Conservation (phyloP, 495 filamentous ascomycete species). For the Glonium stellatum region DNA sequence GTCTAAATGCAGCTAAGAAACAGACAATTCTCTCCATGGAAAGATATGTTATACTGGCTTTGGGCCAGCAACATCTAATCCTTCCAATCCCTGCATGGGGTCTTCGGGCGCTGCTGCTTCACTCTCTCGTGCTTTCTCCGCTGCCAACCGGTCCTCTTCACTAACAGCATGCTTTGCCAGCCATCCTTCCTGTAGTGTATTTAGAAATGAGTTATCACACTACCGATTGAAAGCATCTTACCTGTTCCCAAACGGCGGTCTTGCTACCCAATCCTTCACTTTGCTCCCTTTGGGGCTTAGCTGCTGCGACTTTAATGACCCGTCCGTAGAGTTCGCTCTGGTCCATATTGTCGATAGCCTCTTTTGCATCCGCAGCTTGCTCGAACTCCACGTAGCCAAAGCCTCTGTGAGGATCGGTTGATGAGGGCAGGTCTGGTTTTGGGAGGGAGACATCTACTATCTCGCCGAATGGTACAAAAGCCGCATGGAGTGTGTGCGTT, state of each 20-base stretch:
- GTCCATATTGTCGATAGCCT: conserved; percentile 99
- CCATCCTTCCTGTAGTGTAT: conserved; percentile 70
- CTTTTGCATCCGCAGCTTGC: conserved; percentile 72
- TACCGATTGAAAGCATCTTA: conserved; percentile 34
- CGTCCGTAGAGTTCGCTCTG: conserved; percentile 91
- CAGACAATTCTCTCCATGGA: not conserved
- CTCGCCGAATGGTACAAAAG: conserved; percentile 94
- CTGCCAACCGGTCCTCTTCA: conserved; percentile 70
- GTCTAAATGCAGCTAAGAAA: conserved; percentile 1
- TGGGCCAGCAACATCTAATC: conserved; percentile 87
- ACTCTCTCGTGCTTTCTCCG: conserved; percentile 49
- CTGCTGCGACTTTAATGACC: conserved; percentile 82
- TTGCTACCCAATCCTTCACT: conserved; percentile 83
- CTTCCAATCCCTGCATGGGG: conserved; percentile 93
- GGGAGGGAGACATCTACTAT: conserved; percentile 84
- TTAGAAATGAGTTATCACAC: conserved; percentile 29
- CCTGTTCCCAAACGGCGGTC: conserved; percentile 98
- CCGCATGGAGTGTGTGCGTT: conserved; percentile 65
- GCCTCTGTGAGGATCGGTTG: conserved; percentile 70
- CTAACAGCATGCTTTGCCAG: conserved; percentile 82
- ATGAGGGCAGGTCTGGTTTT: conserved; percentile 65
- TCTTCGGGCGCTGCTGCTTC: conserved; percentile 56
- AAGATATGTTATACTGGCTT: conserved; percentile 44
- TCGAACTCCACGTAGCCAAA: conserved; percentile 98
- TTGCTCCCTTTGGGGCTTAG: conserved; percentile 85